Evolutionary conservation across 805 yeast species (phyloP), one percentile per base, ranked within the genome.

Genomic region (Pichia californica): DNA sequence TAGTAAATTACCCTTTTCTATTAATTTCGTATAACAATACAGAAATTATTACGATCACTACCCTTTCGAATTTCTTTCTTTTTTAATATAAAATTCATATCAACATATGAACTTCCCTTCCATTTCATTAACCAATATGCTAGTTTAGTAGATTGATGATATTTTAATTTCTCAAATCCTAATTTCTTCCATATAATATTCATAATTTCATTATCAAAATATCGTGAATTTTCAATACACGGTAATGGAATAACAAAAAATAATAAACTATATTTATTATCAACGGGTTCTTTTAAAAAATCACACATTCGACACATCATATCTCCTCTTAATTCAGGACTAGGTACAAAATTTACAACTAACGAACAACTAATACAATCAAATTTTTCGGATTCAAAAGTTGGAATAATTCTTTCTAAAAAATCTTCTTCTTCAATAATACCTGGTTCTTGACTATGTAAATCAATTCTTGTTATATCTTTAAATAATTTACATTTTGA

Each of bases 201-300:
- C 18, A 46, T 36, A 5, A 27, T 29, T 3, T 38, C 23, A 14
- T 40, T 21, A 1, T 61, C 58, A 59, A 82, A 77, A 58, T 89
- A 91, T 36, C 98, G 69, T 0, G 97, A 88, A 59, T 91, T 89
- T 8, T 67, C 59, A 1, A 87, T 68, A 58, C 99, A 91, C 0
- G 98, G 96, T 29, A 84, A 68, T 0, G 99, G 99, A 4, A 91
- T 64, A 7, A 91, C 98, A 11, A 91, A 61, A 56, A 91, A 89
- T 5, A 88, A 60, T 28, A 69, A 56, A 5, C 76, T 68, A 4
- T 60, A 46, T 2, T 33, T 20, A 1, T 35, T 31, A 4, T 40
- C 41, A 0, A 26, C 20, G 2, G 74, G 68, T 4, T 56, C 56
- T 31, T 62, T 63, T 31, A 89, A 64, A 55, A 86, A 89, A 23